Conservation (phyloP, 495 filamentous ascomycete species). For the Penicillium bovifimosum region DNA sequence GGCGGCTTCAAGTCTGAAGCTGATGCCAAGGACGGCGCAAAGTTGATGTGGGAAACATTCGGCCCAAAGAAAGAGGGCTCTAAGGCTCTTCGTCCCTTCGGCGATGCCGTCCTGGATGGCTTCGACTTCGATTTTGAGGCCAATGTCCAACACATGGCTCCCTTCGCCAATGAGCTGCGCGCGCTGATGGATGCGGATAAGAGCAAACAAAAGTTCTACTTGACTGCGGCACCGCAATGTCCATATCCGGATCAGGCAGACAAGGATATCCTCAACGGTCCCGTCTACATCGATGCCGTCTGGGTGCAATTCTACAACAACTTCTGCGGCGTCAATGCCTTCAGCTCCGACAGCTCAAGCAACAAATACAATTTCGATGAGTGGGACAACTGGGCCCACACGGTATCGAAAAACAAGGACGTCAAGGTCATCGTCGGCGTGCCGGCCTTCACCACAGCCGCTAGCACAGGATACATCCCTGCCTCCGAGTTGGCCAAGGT, state of each 20-base stretch:
- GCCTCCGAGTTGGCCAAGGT: slow-evolving; percentile 41
- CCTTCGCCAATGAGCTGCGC: slow-evolving; percentile 53
- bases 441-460: slow-evolving; percentile 53
- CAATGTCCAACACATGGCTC: slow-evolving; percentile 42
- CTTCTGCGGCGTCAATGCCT: slow-evolving; percentile 57
- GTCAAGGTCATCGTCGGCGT: slow-evolving; percentile 64
- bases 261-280: slow-evolving; percentile 49
- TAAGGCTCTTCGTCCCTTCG: slow-evolving; percentile 54
- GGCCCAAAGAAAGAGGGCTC: slow-evolving; percentile 32
- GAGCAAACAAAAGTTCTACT: slow-evolving; percentile 48
- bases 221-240: slow-evolving; percentile 66
- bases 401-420: slow-evolving; percentile 51
- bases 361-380: slow-evolving; percentile 61
- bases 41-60: slow-evolving; percentile 63
- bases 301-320: slow-evolving; percentile 76
- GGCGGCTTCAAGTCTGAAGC: slow-evolving; percentile 51
- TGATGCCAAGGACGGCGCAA: slow-evolving; percentile 51
- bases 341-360: slow-evolving; percentile 40
- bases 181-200: slow-evolving; percentile 45
- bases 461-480: slow-evolving; percentile 53
- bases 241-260: slow-evolving; percentile 57
- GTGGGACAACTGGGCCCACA: slow-evolving; percentile 70
- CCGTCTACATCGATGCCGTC: slow-evolving; percentile 56
- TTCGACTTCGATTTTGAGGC: slow-evolving; percentile 68
- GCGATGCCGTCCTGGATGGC: slow-evolving; percentile 58